Evolutionary conservation across 2,329 filamentous ascomycete genomes (phyloP), one percentile per base, ranked within the genome.

Genomic region (Alternaria sp.): DNA sequence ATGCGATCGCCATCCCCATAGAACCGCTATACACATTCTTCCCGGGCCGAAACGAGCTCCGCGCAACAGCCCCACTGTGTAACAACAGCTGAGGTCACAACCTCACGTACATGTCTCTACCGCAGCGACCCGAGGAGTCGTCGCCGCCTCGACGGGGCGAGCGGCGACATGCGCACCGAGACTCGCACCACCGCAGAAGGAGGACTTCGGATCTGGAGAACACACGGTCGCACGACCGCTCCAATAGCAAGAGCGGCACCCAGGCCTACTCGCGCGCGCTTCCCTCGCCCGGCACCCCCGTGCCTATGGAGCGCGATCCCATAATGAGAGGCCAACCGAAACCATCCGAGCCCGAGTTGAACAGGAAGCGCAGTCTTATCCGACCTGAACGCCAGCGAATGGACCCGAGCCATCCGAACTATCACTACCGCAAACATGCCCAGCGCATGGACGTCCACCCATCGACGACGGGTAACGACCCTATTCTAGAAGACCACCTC

Each of bases 381-480:
- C 87, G 92, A 63, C 95, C 95, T 1, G 95, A 99, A 81, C 88
- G 95, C 67, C 91, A 91, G 73, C 88, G 91, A 69, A 92, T 97
- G 69, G 91, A 94, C 70, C 89, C 86, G 66, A 91, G 94, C 70
- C 93, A 98, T 77, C 93, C 94, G 14, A 96, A 98, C 78, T 99
- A 97, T 76, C 87, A 97, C 81, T 99, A 99, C 80, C 89, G 93
- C 69, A 92, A 97, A 78, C 94, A 97, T 86, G 93, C 96, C 10
- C 92, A 93, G 72, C 92, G 94, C 66, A 97, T 99, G 93, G 86
- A 90, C 57, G 91, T 93, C 5, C 85, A 93, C 66, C 95, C 96
- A 1, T 98, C 95, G 0, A 91, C 92, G 7, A 98, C 95, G 0
- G 95, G 95, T 62, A 92, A 97, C 70, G 94, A 98, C 71, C 93